A percentile compares a stretch with the other conserved stretches of the same genome.
Conservation (phyloP, 805 yeast species). For the Cyberlindnera japonica region DNA sequence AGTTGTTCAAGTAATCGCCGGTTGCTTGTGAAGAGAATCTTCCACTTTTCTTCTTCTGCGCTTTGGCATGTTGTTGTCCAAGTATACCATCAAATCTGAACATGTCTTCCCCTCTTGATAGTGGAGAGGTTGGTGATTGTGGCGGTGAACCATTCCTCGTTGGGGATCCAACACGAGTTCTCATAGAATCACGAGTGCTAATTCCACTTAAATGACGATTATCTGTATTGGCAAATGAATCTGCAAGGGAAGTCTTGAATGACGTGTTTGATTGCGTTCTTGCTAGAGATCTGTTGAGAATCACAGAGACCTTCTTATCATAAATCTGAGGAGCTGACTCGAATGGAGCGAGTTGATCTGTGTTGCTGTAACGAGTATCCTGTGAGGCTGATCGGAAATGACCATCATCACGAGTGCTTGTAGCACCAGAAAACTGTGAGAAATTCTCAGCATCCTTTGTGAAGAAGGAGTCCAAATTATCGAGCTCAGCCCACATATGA, state of each 20-base stretch:
- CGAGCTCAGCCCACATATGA: slow-evolving; percentile 90
- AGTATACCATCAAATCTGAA: slow-evolving; percentile 38
- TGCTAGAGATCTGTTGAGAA: slow-evolving; percentile 67
- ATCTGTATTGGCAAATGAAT: slow-evolving; percentile 44
- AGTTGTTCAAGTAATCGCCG: slow-evolving; percentile 19
- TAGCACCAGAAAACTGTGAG: slow-evolving; percentile 23
- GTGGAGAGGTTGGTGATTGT: slow-evolving; percentile 27
- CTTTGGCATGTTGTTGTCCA: slow-evolving; percentile 25
- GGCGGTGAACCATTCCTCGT: slow-evolving; percentile 14
- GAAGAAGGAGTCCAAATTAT: slow-evolving; percentile 84
- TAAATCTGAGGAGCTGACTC: slow-evolving; percentile 76
- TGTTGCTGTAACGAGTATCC: slow-evolving; percentile 56
- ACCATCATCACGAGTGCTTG: slow-evolving; percentile 23
- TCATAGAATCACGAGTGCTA: slow-evolving; percentile 17
- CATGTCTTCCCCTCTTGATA: slow-evolving; percentile 39
- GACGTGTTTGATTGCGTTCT: slow-evolving; percentile 73
- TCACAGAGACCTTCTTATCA: slow-evolving; percentile 75
- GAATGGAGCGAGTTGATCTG: slow-evolving; percentile 45
- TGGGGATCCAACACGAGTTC: slow-evolving; percentile 13
- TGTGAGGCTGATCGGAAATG: slow-evolving; percentile 43
- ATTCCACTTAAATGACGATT: slow-evolving; percentile 25
- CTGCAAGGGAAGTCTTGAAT: slow-evolving; percentile 72
- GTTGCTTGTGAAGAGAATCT: slow-evolving; percentile 20
- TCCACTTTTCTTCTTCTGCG: slow-evolving; percentile 16
- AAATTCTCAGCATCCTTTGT: slow-evolving; percentile 50